These are phyloP conservation scores for Aspergillus quadricinctus DNA, from an alignment of 2,329 filamentous ascomycete genomes.

Conservation along the genomic window DNA sequence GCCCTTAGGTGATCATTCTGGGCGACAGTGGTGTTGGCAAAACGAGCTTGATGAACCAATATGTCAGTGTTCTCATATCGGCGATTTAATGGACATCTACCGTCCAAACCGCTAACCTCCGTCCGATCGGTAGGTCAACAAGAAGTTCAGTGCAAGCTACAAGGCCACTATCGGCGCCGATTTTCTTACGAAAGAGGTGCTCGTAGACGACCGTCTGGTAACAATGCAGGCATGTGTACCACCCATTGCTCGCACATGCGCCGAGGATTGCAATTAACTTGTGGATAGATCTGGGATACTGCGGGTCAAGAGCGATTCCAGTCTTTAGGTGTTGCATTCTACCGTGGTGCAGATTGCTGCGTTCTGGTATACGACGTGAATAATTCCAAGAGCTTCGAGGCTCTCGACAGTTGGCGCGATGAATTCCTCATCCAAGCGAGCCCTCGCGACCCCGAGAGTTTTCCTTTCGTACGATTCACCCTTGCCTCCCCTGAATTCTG, in stretches of 20 bases:
- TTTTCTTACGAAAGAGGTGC: slow-evolving; percentile 95
- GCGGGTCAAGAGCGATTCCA: slow-evolving; percentile 97
- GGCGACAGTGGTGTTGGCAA: slow-evolving; percentile 98
- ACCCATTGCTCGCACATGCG: not conserved
- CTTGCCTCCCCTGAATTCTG: not conserved
- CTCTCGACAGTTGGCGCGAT: slow-evolving; percentile 95
- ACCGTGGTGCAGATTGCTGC: slow-evolving; percentile 95
- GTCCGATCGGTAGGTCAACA: slow-evolving; percentile 72
- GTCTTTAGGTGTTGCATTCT: slow-evolving; percentile 94
- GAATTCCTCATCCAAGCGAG: slow-evolving; percentile 98
- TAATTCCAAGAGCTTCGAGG: slow-evolving; percentile 98
- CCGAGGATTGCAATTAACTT: slow-evolving; percentile 4
- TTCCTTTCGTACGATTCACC: slow-evolving; percentile 81
- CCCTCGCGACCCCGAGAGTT: slow-evolving; percentile 92
- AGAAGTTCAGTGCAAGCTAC: slow-evolving; percentile 99
- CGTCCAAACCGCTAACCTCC: slow-evolving; percentile 13
- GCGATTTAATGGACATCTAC: not conserved
- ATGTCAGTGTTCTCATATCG: slow-evolving; percentile 62
- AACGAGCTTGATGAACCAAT: slow-evolving; percentile 99
- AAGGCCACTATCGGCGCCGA: slow-evolving; percentile 99
- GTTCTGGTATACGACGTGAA: slow-evolving; percentile 98
- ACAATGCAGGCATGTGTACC: slow-evolving; percentile 78
- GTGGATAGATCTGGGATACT: slow-evolving; percentile 84
- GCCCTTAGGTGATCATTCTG: slow-evolving; percentile 85
- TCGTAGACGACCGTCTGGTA: slow-evolving; percentile 93